Conservation (phyloP, 164 flowering plant genomes). For the Nymphaea colorata region DNA sequence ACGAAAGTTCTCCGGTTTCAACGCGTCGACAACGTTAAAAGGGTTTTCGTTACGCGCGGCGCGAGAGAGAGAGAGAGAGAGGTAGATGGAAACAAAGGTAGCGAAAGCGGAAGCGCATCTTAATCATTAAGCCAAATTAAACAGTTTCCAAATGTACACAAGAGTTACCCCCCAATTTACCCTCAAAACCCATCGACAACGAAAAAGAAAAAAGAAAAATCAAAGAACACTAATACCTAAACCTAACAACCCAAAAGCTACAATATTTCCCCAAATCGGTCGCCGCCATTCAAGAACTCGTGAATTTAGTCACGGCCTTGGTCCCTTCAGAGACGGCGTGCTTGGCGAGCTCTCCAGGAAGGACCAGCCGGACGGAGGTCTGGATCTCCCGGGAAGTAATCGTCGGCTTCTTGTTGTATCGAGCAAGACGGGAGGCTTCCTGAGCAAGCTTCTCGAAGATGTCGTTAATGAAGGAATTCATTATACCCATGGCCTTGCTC, state of each 20-base stretch:
- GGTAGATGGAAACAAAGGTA: not conserved
- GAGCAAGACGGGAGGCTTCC: slow-evolving; percentile 8
- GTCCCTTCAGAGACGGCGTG: slow-evolving; percentile 22
- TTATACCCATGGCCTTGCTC: slow-evolving; percentile 17
- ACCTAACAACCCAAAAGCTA: not conserved
- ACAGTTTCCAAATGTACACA: not conserved
- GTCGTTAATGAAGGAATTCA: slow-evolving; percentile 10
- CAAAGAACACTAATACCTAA: not conserved
- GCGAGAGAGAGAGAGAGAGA: too few species aligned
- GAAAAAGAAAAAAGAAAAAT: not conserved
- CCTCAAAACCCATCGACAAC: not conserved
- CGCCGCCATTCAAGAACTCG: slow-evolving; percentile 8
- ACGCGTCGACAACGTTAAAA: too few species aligned
- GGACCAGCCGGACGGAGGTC: slow-evolving; percentile 16
- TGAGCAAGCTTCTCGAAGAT: slow-evolving; percentile 17
- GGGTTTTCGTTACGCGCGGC: too few species aligned
- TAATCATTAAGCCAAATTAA: not conserved
- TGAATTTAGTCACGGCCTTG: slow-evolving; percentile 20
- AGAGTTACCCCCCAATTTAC: not conserved
- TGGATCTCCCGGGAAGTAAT: slow-evolving; percentile 21
- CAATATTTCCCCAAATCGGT: not conserved
- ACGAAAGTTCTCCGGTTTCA: too few species aligned
- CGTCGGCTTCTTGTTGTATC: slow-evolving; percentile 22
- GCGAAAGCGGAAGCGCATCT: not conserved
- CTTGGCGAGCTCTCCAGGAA: slow-evolving; percentile 21